Evolutionary conservation across 371 early-diverging fungal genomes (phyloP).

Genomic region (Rhizopus stolonifer): DNA sequence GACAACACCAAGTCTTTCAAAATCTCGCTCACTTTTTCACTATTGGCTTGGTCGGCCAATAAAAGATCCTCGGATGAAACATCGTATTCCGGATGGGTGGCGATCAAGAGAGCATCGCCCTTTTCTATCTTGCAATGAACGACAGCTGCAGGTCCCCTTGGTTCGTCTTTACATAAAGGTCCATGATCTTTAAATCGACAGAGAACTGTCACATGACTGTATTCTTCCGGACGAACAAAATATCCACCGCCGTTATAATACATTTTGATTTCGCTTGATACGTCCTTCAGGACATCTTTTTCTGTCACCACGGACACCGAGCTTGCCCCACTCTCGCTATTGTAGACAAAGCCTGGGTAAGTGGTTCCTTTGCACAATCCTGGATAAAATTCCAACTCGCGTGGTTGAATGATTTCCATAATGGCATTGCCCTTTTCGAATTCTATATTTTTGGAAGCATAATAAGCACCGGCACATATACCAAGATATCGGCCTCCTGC

Average conservation of each 20-base stretch:
- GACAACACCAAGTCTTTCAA: constrained; percentile 39
- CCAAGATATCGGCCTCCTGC: constrained; percentile 88
- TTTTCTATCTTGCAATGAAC: constrained; percentile 60
- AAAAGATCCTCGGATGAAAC: constrained; percentile 43
- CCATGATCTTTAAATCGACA: constrained; percentile 57
- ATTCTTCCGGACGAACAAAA: constrained; percentile 59
- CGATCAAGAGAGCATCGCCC: constrained; percentile 68
- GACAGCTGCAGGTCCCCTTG: constrained; percentile 38
- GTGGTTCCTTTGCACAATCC: constrained; percentile 73
- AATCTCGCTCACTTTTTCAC: constrained; percentile 29
- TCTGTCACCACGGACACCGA: constrained; percentile 26
- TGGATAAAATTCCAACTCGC: constrained; percentile 72
- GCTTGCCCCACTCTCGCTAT: constrained; percentile 71
- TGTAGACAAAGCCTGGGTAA: constrained; percentile 78
- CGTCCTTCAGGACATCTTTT: constrained; percentile 1
- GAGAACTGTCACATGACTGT: constrained; percentile 50
- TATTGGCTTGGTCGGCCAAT: constrained; percentile 23
- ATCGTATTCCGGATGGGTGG: constrained; percentile 77
- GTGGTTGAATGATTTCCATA: constrained; percentile 67
- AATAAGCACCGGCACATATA: constrained; percentile 93
- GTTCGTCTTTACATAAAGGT: constrained; percentile 21
- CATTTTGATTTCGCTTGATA: constrained; percentile 31
- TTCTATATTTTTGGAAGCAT: constrained; percentile 66
- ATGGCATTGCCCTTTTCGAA: constrained; percentile 69
- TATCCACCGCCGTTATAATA: constrained; percentile 85